Evolutionary conservation across 345 rosid species (phyloP).

Genomic region (Acer negundo): DNA sequence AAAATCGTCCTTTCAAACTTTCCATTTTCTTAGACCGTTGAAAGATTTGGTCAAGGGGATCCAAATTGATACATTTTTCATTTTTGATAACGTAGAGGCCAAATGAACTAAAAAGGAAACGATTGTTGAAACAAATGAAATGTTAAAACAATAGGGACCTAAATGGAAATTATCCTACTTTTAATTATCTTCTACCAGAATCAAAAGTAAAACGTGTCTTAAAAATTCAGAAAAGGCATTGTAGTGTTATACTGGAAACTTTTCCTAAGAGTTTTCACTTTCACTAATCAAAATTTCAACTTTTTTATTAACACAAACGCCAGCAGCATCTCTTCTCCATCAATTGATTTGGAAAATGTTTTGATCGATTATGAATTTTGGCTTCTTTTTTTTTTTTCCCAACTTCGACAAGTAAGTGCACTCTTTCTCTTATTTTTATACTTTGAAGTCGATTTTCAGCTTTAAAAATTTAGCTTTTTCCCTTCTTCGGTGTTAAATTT

Average conservation of each 20-base stretch:
- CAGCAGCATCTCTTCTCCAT: neutral
- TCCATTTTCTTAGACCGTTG: too few relatives aligned
- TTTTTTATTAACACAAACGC: neutral
- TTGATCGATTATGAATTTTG: constrained; percentile 41
- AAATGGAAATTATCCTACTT: too few relatives aligned
- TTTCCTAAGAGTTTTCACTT: too few relatives aligned
- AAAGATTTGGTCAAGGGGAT: too few relatives aligned
- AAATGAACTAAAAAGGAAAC: too few relatives aligned
- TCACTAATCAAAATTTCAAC: neutral
- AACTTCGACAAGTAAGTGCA: constrained; percentile 43
- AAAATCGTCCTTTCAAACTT: too few relatives aligned
- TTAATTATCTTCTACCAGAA: neutral
- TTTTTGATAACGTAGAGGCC: too few relatives aligned
- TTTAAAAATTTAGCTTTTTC: neutral
- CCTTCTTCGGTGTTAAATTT: neutral
- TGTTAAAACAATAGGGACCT: too few relatives aligned
- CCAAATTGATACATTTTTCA: too few relatives aligned
- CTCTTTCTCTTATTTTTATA: neutral
- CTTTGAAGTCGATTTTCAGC: neutral
- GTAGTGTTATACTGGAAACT: neutral
- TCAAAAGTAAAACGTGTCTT: neutral
- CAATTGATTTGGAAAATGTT: neutral
- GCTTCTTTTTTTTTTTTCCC: constrained; percentile 28
- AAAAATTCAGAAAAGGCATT: neutral
- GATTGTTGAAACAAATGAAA: too few relatives aligned